Evolutionary conservation across 108 stramenopile genomes (phyloP), one percentile per base, ranked within the genome.

Genomic region (Discostella pseudostelligera): DNA sequence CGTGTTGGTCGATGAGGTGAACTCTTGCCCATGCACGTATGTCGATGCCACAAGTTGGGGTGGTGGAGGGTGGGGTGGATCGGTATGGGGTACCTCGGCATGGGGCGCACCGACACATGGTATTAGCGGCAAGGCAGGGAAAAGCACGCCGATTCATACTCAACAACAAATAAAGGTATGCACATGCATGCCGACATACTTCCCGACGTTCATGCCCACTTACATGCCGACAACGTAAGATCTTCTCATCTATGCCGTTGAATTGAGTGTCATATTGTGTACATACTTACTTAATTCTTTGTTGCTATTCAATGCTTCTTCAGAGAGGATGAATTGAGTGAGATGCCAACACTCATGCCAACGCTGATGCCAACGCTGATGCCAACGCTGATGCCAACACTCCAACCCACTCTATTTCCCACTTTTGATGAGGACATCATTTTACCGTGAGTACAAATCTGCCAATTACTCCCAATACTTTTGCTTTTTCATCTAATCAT

Each of bases 111-210:
- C 53, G 14, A 35, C 29, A 36, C 14, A 1, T 1, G 35, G 53
- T 35, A 36, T 10, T 25, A 53, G 24, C 28, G 28, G 26, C 26
- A 53, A 53, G 51, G 13, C 21, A 11, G 26, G 13, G 1, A 53
- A 53, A 25, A 53, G 51, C 24, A 13, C 1, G 26, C 26, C 32
- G 32, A 32, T 32, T 32, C 32, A 3, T 32, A 3, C 32, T 5
- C 4, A 32, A 4, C 28, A 35, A 14, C 36, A 19, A 26, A 56
- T 56, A 0, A 56, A 56, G 55, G 55, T 56, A 37, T 56, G 55
- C 55, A 56, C 55, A 16, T 56, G 55, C 32, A 35, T 16, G 55
- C 55, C 55, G 16, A 56, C 55, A 19, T 56, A 39, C 35, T 56
- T 39, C 37, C 55, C 55, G 0, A 56, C 55, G 12, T 54, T 4